These are phyloP conservation scores for Parafenestella ontariensis DNA, from an alignment of 2,329 filamentous ascomycete species.

Conservation along the genomic window DNA sequence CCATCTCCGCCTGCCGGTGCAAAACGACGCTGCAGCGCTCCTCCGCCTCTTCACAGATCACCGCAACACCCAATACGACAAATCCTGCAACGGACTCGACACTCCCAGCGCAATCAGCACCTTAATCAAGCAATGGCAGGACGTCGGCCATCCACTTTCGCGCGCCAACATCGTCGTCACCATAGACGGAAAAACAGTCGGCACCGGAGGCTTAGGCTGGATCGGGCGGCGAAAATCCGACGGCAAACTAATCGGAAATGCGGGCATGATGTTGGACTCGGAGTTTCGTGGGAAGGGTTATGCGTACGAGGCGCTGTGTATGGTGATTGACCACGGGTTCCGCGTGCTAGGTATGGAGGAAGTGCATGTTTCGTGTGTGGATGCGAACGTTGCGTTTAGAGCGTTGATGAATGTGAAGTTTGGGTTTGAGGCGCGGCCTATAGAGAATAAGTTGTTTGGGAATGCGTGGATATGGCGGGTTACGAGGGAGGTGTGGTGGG, in stretches of 20 bases:
- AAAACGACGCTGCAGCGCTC: not conserved
- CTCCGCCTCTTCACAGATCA: not conserved
- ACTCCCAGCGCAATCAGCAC: not conserved
- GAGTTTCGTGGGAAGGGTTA: not conserved
- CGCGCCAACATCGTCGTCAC: not conserved
- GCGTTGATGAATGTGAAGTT: not conserved
- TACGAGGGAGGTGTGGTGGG: not conserved
- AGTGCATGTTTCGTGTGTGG: not conserved
- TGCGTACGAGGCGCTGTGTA: conserved; percentile 1
- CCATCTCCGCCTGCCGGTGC: not conserved
- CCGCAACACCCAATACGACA: not conserved
- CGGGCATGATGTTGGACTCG: conserved; percentile 2
- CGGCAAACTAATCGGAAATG: conserved; percentile 1
- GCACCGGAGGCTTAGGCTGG: not conserved
- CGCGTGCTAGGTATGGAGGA: conserved; percentile 3
- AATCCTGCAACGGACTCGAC: not conserved
- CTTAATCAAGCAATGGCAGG: not conserved
- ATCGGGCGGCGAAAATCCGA: not conserved
- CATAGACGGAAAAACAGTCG: not conserved
- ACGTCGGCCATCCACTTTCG: not conserved
- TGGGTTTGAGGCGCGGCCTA: not conserved
- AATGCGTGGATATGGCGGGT: not conserved
- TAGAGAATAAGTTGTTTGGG: not conserved
- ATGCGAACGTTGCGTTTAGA: conserved; percentile 1
- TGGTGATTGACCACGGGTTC: conserved; percentile 3